Evolutionary conservation across 345 rosid species (phyloP).

Genomic region (Pistacia atlantica): DNA sequence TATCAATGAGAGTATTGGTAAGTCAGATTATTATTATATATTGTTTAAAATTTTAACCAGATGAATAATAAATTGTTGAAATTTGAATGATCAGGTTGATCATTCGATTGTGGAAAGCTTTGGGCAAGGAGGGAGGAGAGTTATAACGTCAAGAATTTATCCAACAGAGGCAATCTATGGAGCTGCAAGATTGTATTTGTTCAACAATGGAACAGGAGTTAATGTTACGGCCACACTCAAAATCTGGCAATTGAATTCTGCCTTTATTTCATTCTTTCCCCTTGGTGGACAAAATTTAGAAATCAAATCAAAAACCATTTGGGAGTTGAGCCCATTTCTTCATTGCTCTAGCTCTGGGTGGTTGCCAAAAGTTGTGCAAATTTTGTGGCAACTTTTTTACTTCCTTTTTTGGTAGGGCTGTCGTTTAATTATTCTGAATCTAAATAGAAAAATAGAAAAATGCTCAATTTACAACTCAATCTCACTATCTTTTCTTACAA

Average conservation of each 20-base stretch:
- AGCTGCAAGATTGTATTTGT: slow-evolving; percentile 68
- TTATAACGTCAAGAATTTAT: slow-evolving; percentile 78
- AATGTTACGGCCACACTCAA: slow-evolving; percentile 68
- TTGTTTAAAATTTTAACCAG: too few species aligned
- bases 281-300: slow-evolving; percentile 21
- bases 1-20: slow-evolving; percentile 75
- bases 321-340: too few species aligned
- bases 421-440: neutral
- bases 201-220: slow-evolving; percentile 81
- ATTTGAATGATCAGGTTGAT: slow-evolving; percentile 57
- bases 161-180: slow-evolving; percentile 88
- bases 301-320: neutral
- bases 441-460: too few species aligned
- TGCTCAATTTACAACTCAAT: too few species aligned
- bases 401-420: neutral
- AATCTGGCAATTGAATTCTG: slow-evolving; percentile 83
- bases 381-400: neutral
- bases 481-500: too few species aligned
- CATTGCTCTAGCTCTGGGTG: neutral
- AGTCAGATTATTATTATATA: slow-evolving; percentile 8
- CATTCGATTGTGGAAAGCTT: slow-evolving; percentile 93
- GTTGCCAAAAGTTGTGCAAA: neutral
- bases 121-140: slow-evolving; percentile 82
- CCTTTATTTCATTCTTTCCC: slow-evolving; percentile 71
- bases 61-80: too few species aligned